These are phyloP conservation scores for Malbranchea cinnamomea DNA, from an alignment of 2,329 filamentous ascomycete genomes.

Conservation along the genomic window DNA sequence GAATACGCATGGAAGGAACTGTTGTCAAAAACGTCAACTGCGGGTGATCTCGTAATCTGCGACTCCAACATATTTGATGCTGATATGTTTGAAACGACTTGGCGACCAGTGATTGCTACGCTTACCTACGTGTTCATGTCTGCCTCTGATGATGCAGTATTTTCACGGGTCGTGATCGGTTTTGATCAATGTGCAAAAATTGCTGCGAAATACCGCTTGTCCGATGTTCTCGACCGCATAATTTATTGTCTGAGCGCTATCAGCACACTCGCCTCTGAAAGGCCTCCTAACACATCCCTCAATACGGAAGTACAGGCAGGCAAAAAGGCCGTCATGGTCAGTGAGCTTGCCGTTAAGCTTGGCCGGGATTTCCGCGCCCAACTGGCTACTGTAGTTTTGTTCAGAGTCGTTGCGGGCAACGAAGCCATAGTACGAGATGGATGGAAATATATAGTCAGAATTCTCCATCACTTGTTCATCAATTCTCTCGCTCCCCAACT, in stretches of 20 bases:
- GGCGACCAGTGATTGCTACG: slow-evolving; percentile 88
- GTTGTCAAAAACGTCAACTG: slow-evolving; percentile 64
- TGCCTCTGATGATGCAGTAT: slow-evolving; percentile 90
- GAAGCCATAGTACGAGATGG: slow-evolving; percentile 60
- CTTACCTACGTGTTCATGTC: slow-evolving; percentile 98
- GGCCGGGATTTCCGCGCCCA: slow-evolving; percentile 88
- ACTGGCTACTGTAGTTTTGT: slow-evolving; percentile 85
- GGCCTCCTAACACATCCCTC: slow-evolving; percentile 64
- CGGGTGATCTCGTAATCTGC: slow-evolving; percentile 60
- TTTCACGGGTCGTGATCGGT: slow-evolving; percentile 79
- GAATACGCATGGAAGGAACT: slow-evolving; percentile 97
- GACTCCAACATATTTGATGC: slow-evolving; percentile 92
- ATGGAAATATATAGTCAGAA: slow-evolving; percentile 56
- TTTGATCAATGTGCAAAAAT: slow-evolving; percentile 95
- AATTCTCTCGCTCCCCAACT: slow-evolving; percentile 84
- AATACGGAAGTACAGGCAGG: slow-evolving; percentile 93
- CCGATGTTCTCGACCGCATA: slow-evolving; percentile 82
- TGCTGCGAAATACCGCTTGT: slow-evolving; percentile 67
- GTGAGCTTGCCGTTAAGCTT: slow-evolving; percentile 89
- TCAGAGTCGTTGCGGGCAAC: slow-evolving; percentile 76
- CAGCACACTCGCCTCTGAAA: slow-evolving; percentile 66
- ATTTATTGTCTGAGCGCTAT: slow-evolving; percentile 82
- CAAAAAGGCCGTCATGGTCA: slow-evolving; percentile 93
- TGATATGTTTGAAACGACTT: slow-evolving; percentile 93
- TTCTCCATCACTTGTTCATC: slow-evolving; percentile 89